Evolutionary conservation across 306 rosid species (phyloP).

Genomic region (Vigna angularis): DNA sequence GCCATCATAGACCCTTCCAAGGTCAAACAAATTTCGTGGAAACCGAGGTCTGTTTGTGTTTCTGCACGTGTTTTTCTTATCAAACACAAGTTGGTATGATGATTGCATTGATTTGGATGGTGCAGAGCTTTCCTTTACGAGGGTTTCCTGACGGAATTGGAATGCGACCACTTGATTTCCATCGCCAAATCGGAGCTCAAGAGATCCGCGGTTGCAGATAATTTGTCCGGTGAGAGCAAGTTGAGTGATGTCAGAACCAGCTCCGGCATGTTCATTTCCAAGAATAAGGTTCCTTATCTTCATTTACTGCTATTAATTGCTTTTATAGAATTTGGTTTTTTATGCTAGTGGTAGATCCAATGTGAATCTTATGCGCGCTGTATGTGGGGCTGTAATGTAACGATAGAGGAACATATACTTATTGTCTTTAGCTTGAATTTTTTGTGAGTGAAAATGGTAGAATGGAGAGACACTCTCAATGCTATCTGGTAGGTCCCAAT

Average conservation of each 20-base stretch:
- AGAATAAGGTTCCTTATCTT: constrained; percentile 68
- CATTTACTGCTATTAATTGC: neutral
- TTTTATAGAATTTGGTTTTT: neutral
- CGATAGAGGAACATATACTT: neutral
- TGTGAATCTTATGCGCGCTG: neutral
- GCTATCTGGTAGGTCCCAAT: neutral
- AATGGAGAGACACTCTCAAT: neutral
- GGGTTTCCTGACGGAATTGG: constrained; percentile 82
- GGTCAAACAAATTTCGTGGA: constrained; percentile 88
- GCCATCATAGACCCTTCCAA: constrained; percentile 79
- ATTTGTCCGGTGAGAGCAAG: constrained; percentile 70
- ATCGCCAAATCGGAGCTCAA: constrained; percentile 85
- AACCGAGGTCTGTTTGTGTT: constrained; percentile 65
- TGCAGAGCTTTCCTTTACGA: constrained; percentile 88
- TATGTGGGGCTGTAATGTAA: constrained; percentile 12
- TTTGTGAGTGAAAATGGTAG: neutral
- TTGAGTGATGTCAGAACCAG: constrained; percentile 88
- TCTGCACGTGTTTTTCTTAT: neutral
- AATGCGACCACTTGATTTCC: constrained; percentile 92
- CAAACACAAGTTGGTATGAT: neutral
- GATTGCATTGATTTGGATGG: neutral
- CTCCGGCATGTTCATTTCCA: constrained; percentile 93
- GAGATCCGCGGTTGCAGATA: constrained; percentile 93
- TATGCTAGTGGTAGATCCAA: constrained; percentile 16
- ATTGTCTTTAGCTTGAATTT: neutral